phyloP scores from a whole-genome alignment of 352 stramenopile genomes.

The Pythium biforme region DNA sequence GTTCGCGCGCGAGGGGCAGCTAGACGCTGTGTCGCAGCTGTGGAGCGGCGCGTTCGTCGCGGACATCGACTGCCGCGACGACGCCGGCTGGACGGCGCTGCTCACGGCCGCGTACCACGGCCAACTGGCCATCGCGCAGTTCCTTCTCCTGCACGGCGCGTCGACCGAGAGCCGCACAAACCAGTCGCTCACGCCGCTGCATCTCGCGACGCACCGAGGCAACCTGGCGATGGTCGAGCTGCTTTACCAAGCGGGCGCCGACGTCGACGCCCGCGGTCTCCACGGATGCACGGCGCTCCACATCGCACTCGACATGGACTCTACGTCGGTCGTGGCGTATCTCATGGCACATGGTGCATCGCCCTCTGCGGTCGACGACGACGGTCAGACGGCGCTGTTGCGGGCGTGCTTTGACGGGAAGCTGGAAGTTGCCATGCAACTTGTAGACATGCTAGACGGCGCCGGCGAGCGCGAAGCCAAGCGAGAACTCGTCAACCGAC shows the following conservation, averaged over 20 bases:
- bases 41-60: too few relatives aligned
- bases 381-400: background rate
- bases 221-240: background rate
- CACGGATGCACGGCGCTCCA: background rate
- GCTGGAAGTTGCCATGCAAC: background rate
- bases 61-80: too few relatives aligned
- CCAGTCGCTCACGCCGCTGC: background rate
- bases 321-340: background rate
- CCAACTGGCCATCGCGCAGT: background rate
- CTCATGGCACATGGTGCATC: background rate
- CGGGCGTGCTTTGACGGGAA: background rate
- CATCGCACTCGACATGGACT: background rate
- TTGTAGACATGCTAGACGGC: background rate
- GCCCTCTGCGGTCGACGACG: background rate
- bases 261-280: background rate
- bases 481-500: background rate
- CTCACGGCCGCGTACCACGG: background rate
- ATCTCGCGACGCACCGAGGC: background rate
- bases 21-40: too few relatives aligned
- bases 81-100: conserved; percentile 1
- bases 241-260: background rate
- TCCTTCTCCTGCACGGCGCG: background rate
- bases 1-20: too few relatives aligned
- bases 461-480: background rate
- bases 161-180: background rate